phyloP scores from a whole-genome alignment of 2,329 filamentous ascomycete genomes.

The Claviceps humidiphila region DNA sequence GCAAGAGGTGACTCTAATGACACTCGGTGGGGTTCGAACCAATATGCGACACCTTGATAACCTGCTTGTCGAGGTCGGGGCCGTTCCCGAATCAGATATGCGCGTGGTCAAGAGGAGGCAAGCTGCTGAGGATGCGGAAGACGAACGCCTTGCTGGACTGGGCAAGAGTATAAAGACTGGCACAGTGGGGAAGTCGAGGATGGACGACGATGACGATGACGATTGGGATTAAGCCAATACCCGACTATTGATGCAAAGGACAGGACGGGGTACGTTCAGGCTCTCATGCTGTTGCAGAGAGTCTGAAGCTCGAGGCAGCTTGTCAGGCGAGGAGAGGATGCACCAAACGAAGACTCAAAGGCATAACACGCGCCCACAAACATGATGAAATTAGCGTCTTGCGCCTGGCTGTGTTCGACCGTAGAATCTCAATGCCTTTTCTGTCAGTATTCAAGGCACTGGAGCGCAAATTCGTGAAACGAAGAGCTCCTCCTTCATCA shows the following conservation, averaged over 20 bases:
- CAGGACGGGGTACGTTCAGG: neutral
- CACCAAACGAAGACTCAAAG: neutral
- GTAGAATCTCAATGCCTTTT: neutral
- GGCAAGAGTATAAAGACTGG: slow-evolving; percentile 38
- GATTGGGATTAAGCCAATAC: slow-evolving; percentile 45
- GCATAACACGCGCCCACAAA: neutral
- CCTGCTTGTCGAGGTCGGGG: slow-evolving; percentile 69
- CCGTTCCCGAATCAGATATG: slow-evolving; percentile 64
- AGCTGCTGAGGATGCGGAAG: slow-evolving; percentile 46
- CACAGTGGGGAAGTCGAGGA: slow-evolving; percentile 30
- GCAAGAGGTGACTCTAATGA: slow-evolving; percentile 80
- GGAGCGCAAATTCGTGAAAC: neutral
- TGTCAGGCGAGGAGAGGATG: no score
- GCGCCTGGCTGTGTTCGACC: neutral
- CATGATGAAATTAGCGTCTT: neutral
- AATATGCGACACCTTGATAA: slow-evolving; percentile 65
- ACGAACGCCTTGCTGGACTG: slow-evolving; percentile 32
- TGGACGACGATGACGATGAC: slow-evolving; percentile 40
- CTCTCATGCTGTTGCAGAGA: no score
- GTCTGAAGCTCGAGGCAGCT: neutral
- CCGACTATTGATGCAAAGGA: neutral
- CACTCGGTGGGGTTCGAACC: slow-evolving; percentile 60
- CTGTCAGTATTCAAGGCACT: neutral
- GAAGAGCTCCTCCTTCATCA: neutral
- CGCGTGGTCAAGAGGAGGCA: slow-evolving; percentile 53